A percentile compares a stretch with the other conserved stretches of the same genome.
phyloP scores from a whole-genome alignment of 352 stramenopile genomes.

The Phytopythium kandeliae region DNA sequence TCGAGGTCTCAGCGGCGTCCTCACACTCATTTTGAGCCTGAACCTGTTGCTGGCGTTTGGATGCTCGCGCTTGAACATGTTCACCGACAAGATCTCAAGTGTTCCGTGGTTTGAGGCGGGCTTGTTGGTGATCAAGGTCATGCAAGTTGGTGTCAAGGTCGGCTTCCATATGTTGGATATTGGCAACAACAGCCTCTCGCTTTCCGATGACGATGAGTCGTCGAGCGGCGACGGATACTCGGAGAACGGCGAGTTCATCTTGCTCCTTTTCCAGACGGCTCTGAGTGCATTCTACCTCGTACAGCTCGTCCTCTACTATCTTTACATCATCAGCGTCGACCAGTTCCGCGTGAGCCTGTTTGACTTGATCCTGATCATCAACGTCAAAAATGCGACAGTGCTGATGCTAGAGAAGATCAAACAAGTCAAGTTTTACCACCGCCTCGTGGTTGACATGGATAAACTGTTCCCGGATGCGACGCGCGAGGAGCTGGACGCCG shows the following conservation, averaged over 20 bases:
- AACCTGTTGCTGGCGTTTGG: constrained; percentile 34
- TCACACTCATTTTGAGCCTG: constrained; percentile 29
- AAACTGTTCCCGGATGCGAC: constrained; percentile 55
- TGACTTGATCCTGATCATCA: constrained; percentile 75
- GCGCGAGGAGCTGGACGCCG: constrained; percentile 39
- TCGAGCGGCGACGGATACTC: constrained; percentile 18
- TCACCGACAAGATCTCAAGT: constrained; percentile 49
- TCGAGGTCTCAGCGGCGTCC: constrained; percentile 40
- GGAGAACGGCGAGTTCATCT: constrained; percentile 59
- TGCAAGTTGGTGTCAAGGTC: constrained; percentile 65
- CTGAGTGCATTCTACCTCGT: constrained; percentile 57
- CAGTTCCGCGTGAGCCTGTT: constrained; percentile 76
- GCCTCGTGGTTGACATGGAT: constrained; percentile 68
- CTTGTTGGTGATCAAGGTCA: constrained; percentile 56
- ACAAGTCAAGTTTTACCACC: constrained; percentile 62
- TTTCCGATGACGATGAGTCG: constrained; percentile 31
- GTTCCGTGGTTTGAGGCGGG: constrained; percentile 74
- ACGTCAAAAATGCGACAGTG: constrained; percentile 76
- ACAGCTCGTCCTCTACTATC: constrained; percentile 69
- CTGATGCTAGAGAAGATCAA: constrained; percentile 60
- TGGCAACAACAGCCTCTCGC: constrained; percentile 17
- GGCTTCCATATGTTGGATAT: constrained; percentile 60
- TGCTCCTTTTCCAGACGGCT: constrained; percentile 60
- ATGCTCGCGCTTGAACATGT: constrained; percentile 33
- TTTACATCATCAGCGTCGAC: constrained; percentile 79